Evolutionary conservation across 805 yeast genomes (phyloP).

Genomic region (Ogataea dorogensis): DNA sequence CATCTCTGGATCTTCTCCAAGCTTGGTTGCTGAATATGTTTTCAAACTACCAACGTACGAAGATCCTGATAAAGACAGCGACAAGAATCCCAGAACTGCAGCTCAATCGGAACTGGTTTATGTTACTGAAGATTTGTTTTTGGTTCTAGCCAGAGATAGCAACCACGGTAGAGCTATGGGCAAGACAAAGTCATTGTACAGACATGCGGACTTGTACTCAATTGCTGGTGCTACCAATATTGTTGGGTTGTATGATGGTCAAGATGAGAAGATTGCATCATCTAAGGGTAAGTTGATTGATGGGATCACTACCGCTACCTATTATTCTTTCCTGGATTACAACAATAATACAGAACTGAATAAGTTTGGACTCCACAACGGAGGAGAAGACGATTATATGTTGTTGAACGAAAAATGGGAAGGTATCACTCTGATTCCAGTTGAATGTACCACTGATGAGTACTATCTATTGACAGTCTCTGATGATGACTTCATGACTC

Average conservation of each 20-base stretch:
- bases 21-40: conserved; percentile 30
- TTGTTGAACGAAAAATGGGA: conserved; percentile 36
- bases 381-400: conserved; percentile 27
- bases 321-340: conserved; percentile 28
- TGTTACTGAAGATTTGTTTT: conserved; percentile 28
- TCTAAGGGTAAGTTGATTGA: conserved; percentile 24
- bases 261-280: conserved; percentile 28
- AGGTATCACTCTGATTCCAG: conserved; percentile 32
- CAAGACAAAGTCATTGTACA: conserved; percentile 26
- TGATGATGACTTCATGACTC: conserved; percentile 34
- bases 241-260: conserved; percentile 29
- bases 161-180: conserved; percentile 25
- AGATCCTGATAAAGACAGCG: conserved; percentile 19
- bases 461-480: conserved; percentile 28
- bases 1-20: conserved; percentile 19
- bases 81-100: conserved; percentile 30
- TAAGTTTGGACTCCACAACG: conserved; percentile 35
- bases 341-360: conserved; percentile 27
- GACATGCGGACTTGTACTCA: conserved; percentile 32
- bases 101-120: conserved; percentile 33
- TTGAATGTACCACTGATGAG: conserved; percentile 32
- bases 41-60: conserved; percentile 29
- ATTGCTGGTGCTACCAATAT: conserved; percentile 31
- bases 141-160: conserved; percentile 34
- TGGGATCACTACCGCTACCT: conserved; percentile 27